Conservation (phyloP, 2,329 filamentous ascomycete genomes). For the Dothideomycetidae sp. region DNA sequence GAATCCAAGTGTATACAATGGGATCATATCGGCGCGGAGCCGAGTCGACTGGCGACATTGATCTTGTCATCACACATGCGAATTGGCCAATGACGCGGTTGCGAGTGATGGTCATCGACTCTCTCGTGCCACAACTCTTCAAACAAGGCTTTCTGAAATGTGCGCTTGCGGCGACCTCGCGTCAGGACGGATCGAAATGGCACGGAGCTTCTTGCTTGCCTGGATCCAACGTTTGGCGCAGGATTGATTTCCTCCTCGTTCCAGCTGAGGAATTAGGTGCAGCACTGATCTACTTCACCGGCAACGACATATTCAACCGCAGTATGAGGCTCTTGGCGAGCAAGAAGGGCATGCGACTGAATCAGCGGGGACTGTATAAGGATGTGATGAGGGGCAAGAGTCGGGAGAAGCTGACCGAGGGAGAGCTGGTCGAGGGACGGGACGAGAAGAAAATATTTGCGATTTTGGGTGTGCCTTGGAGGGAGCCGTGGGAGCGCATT, state of each 20-base stretch:
- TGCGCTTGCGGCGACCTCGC: conserved; percentile 43
- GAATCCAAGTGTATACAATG: conserved; percentile 57
- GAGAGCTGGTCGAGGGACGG: conserved; percentile 56
- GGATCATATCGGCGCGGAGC: conserved; percentile 79
- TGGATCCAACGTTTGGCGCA: conserved; percentile 49
- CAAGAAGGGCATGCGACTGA: conserved; percentile 70
- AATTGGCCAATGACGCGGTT: conserved; percentile 45
- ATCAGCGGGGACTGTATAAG: conserved; percentile 66
- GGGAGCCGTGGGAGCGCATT: conserved; percentile 60
- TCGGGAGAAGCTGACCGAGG: conserved; percentile 49
- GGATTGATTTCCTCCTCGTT: conserved; percentile 75
- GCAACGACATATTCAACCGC: conserved; percentile 87
- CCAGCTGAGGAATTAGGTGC: conserved; percentile 68
- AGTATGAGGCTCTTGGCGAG: conserved; percentile 67
- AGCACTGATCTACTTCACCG: conserved; percentile 87
- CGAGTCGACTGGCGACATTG: conserved; percentile 62
- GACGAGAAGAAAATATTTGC: conserved; percentile 73
- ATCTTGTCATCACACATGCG: conserved; percentile 64
- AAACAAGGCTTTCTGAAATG: conserved; percentile 52
- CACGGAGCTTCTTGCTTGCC: conserved; percentile 71
- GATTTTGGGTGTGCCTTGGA: conserved; percentile 69
- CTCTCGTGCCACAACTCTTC: conserved; percentile 49
- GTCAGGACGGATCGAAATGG: conserved; percentile 60
- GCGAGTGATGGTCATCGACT: conserved; percentile 44
- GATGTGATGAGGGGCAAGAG: conserved; percentile 49